Base-by-base conservation (phyloP, 257 asterid species). In the Cinchona pubescens region DNA sequence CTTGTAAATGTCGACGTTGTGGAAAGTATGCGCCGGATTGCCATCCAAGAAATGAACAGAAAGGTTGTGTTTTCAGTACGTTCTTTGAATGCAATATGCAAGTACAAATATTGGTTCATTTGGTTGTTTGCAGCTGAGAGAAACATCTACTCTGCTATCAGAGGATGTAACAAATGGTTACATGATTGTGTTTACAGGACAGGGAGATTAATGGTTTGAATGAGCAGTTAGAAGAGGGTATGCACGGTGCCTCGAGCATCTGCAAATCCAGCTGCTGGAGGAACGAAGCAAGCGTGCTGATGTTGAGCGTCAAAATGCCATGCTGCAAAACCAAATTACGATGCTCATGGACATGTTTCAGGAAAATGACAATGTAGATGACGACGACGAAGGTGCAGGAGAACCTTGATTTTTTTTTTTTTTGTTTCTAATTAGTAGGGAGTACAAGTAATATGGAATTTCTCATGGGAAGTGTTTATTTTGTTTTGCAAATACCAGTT, bases 321-420 rank as follows among this genome's bases (percentile, higher is more conserved):
- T 92, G 97, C 85, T 94, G 80, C 96, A 92, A 70, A 88, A 84
- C 79, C 99, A 94, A 59, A 77, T 94, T 46, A 77, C 87, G 1
- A 86, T 92, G 96, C 96, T 94, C n/a, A 92, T 92, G 99, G 91
- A 92, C 71, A 87, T 94, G 99, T 58, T 92, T 38, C 96, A 92
- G 71, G 97, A 92, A 75, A 85, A 92, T 29, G 97, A 92, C 51
- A 85, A 79, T 0, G 74, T 82, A 8, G 91, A 85, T 27, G 96
- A 83, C 27, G 95, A 83, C 27, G 95, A 85, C 12, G 91, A 86
- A 11, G 93, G 84, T 11, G 74, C 81, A 12, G 79, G 73, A 55
- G 86, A 81, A 61, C 80, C 86, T 7, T 88, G 78, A 83, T 42
- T 72, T 74, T 29, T 73, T 63, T 19, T 58, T 78, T 5, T 6